Percentiles rank a stretch among this genome's conserved stretches.
Conservation (phyloP, 2,329 filamentous ascomycete species). For the Rosellinia necatrix region DNA sequence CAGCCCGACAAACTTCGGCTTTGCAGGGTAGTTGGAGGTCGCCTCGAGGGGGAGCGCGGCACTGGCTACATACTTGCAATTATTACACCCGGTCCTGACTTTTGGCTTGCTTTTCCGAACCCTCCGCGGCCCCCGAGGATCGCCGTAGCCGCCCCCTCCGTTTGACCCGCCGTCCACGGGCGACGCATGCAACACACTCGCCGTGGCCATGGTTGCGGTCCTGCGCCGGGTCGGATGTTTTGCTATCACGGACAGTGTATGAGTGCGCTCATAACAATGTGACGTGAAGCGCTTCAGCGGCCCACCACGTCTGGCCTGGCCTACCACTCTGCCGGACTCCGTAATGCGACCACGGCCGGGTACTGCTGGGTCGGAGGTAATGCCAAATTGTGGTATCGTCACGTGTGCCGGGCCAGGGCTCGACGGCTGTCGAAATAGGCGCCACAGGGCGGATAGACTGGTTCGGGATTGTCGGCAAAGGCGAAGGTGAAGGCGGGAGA, state of each 20-base stretch:
- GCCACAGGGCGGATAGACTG: neutral
- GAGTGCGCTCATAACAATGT: slow-evolving; percentile 18
- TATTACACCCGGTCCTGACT: slow-evolving; percentile 68
- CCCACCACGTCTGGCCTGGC: too few species aligned
- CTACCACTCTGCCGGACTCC: slow-evolving; percentile 6
- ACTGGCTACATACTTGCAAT: slow-evolving; percentile 67
- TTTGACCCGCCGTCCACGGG: slow-evolving; percentile 12
- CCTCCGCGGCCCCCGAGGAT: slow-evolving; percentile 46
- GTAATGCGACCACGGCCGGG: slow-evolving; percentile 2
- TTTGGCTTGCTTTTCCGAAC: slow-evolving; percentile 61
- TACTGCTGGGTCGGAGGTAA: neutral
- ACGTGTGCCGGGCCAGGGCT: too few species aligned
- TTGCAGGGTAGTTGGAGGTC: neutral
- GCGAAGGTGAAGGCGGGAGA: neutral
- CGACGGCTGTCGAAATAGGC: too few species aligned
- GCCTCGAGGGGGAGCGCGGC: neutral
- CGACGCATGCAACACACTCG: slow-evolving; percentile 10
- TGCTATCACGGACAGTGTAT: slow-evolving; percentile 6
- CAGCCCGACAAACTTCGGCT: neutral
- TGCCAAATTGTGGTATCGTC: neutral
- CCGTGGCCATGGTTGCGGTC: slow-evolving; percentile 3
- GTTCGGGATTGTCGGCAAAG: slow-evolving; percentile 2
- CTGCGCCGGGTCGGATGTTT: neutral
- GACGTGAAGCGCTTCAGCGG: slow-evolving; percentile 3
- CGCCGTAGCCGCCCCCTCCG: slow-evolving; percentile 29